Evolutionary conservation across 2,329 filamentous ascomycete genomes (phyloP), one percentile per base, ranked within the genome.

Genomic region (Rutstroemia sp.): DNA sequence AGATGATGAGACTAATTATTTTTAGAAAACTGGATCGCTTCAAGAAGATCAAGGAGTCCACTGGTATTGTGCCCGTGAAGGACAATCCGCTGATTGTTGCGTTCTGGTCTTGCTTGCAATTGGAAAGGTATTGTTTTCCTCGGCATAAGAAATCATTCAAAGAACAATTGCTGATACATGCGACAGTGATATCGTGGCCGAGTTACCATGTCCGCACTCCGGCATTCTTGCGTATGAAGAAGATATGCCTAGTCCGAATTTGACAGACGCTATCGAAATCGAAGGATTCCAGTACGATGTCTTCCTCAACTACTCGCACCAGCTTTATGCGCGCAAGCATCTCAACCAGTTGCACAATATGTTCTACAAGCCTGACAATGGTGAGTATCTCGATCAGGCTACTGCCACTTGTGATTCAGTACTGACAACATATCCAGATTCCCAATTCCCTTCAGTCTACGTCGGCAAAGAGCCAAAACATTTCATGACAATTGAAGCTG

Each of bases 61-160:
- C 56, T 1, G 27, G 25, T 21, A 48, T 40, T 17, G 39, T 61
- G 8, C 46, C 39, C 17, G 55, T 62, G 8, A 69, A 66, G 47
- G 80, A 85, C 64, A 89, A 91, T 66, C 77, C 86, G 56, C 76
- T 87, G 38, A 76, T 87, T 14, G 79, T 95, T 64, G 87, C 89
- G 0, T 96, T 92, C 66, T 97, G 92, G 92, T 94, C 92, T 7
- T 95, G 89, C 68, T 75, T 96, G 60, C 92, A 97, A 67, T 78
- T 97, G 10, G 92, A 97, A 72, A 96, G 86, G 87, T 89, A 71
- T 63, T 71, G 42, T 21, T 42, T n/a, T 34, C 27, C 39, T 14
- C 38, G 23, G 23, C n/a, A 3, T 3, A 38, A 19, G 19, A 1
- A 10, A 21, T 16, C 23, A 12, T 21, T 39, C n/a, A 21, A 12